Percentiles rank a stretch among this genome's conserved stretches.
Conservation (phyloP, 176 grass and related monocot genomes). For the Echinochloa phyllopogon region DNA sequence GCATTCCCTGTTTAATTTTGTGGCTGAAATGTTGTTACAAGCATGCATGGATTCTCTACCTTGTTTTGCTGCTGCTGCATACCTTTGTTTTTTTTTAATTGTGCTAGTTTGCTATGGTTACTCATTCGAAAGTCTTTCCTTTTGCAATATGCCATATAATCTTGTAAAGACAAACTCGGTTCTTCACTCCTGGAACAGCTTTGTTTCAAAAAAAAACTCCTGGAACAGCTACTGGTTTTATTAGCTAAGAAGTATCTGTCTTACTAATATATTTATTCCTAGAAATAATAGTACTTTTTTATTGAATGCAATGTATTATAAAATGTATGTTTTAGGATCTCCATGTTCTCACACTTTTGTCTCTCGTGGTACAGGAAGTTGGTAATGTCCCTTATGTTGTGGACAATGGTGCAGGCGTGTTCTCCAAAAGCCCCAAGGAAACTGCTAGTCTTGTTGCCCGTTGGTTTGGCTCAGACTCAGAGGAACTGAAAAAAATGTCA, state of each 20-base stretch:
- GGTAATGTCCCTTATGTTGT: conserved; percentile 98
- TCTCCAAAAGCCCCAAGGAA: conserved; percentile 94
- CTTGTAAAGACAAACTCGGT: neutral
- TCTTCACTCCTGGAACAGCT: neutral
- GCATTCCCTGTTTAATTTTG: neutral
- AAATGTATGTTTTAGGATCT: neutral
- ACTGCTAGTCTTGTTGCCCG: conserved; percentile 72
- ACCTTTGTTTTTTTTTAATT: neutral
- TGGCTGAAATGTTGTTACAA: neutral
- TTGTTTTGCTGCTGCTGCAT: conserved; percentile 15
- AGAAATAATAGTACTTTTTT: neutral
- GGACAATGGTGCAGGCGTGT: conserved; percentile 93
- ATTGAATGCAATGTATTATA: neutral
- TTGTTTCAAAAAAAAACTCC: no score
- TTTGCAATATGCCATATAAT: neutral
- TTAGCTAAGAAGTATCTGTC: neutral
- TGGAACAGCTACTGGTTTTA: neutral
- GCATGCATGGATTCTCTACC: neutral
- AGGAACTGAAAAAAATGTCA: conserved; percentile 87
- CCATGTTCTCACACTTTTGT: neutral
- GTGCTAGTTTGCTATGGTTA: neutral
- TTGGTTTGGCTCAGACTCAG: conserved; percentile 79
- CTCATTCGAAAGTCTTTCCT: neutral
- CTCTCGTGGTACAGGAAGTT: conserved; percentile 73
- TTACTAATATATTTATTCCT: neutral